Evolutionary conservation across 2,329 filamentous ascomycete genomes (phyloP).

Genomic region (Phyllosticta citribraziliensis): DNA sequence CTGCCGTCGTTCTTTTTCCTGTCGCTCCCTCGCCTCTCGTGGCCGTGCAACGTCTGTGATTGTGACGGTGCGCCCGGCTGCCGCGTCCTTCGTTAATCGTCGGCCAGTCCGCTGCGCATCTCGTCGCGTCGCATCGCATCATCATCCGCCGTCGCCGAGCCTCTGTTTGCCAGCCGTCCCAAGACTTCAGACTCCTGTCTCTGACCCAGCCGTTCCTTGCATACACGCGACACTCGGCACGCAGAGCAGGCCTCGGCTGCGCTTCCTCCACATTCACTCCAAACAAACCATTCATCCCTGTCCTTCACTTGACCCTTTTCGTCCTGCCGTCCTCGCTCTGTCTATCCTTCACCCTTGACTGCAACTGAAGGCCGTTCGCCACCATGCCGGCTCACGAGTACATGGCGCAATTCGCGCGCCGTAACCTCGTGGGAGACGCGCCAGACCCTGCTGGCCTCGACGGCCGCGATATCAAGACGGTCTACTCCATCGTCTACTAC

Average conservation of each 20-base stretch:
- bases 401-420: background rate
- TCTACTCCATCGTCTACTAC: constrained; percentile 40
- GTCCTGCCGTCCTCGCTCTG: background rate
- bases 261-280: background rate
- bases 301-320: background rate
- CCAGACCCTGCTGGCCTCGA: background rate
- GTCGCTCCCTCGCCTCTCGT: constrained; percentile 7
- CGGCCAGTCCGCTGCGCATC: constrained; percentile 9
- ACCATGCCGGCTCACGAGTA: constrained; percentile 1
- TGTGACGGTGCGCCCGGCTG: background rate
- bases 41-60: constrained; percentile 11
- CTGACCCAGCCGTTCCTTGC: background rate
- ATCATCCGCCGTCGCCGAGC: background rate
- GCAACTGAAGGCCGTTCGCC: background rate
- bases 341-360: background rate
- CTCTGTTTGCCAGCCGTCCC: background rate
- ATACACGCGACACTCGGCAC: background rate
- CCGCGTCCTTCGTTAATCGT: constrained; percentile 16
- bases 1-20: constrained; percentile 3
- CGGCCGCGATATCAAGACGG: constrained; percentile 19
- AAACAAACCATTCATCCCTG: constrained; percentile 2
- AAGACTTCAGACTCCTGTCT: background rate
- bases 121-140: background rate
- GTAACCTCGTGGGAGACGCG: constrained; percentile 1
- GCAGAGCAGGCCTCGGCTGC: background rate